Conservation (phyloP, 2,329 filamentous ascomycete genomes). For the Bertia moriformis region DNA sequence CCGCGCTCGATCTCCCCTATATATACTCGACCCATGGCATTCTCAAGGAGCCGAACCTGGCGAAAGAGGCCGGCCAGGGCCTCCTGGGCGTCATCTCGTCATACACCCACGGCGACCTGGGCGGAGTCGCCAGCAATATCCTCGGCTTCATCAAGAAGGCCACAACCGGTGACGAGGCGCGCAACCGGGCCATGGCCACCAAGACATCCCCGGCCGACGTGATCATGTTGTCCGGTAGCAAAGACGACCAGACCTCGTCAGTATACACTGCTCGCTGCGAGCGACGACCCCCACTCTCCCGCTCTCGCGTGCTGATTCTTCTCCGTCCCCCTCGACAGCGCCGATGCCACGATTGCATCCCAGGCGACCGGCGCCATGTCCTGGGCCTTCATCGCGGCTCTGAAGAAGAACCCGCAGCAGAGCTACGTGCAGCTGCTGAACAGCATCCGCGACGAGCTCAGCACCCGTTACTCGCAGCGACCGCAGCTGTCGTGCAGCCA, state of each 20-base stretch:
- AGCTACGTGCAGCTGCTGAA: constrained; percentile 95
- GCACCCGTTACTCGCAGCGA: constrained; percentile 81
- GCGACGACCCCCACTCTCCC: constrained; percentile 3
- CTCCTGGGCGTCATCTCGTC: constrained; percentile 43
- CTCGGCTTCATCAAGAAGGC: constrained; percentile 83
- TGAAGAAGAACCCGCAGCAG: constrained; percentile 95
- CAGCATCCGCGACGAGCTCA: constrained; percentile 84
- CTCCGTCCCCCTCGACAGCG: constrained; percentile 32
- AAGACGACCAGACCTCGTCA: constrained; percentile 87
- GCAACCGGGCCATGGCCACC: constrained; percentile 66
- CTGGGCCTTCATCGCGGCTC: constrained; percentile 82
- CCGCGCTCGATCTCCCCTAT: constrained; percentile 51
- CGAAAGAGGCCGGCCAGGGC: constrained; percentile 53
- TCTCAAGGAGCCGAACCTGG: constrained; percentile 54
- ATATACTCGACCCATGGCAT: constrained; percentile 57
- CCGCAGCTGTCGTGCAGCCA: constrained; percentile 95
- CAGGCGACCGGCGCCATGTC: constrained; percentile 97
- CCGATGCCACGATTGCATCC: constrained; percentile 80
- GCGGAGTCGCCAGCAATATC: constrained; percentile 66
- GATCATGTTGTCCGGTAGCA: constrained; percentile 94
- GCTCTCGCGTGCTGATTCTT: background rate
- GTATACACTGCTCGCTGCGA: constrained; percentile 23
- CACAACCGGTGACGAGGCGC: constrained; percentile 64
- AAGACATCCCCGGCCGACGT: constrained; percentile 94
- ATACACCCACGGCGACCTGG: constrained; percentile 59